Evolutionary conservation across 768 basidiomycete species (phyloP).

Genomic region (Hypholoma sublateritium): DNA sequence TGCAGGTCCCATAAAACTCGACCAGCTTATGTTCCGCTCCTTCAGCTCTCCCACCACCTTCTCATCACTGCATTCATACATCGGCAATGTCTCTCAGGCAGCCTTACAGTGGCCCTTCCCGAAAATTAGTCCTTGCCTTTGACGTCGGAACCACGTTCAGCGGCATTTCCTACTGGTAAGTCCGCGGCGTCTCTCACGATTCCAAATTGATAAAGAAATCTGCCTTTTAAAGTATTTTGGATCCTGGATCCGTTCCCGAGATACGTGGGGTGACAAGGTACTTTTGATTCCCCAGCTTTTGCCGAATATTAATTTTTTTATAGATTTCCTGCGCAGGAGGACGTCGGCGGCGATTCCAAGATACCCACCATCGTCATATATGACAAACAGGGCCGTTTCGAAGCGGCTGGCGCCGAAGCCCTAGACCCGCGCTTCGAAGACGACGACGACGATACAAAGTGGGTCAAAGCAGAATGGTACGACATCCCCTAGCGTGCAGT

Average conservation of each 20-base stretch:
- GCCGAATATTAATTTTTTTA: conserved; percentile 3
- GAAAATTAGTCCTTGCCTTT: conserved; percentile 22
- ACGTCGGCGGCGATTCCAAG: conserved; percentile 45
- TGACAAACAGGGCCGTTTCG: conserved; percentile 35
- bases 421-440: conserved; percentile 36
- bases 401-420: conserved; percentile 47
- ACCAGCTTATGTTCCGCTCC: background rate
- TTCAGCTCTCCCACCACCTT: background rate
- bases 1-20: conserved; percentile 7
- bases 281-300: background rate
- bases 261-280: conserved; percentile 26
- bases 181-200: background rate
- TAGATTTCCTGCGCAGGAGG: conserved; percentile 49
- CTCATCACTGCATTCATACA: background rate
- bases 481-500: background rate
- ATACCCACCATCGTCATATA: conserved; percentile 51
- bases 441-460: conserved; percentile 40
- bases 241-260: conserved; percentile 25
- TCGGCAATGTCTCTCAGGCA: conserved; percentile 9
- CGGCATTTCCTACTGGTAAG: conserved; percentile 21
- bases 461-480: conserved; percentile 48
- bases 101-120: conserved; percentile 15
- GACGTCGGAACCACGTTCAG: conserved; percentile 22
- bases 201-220: background rate
- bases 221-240: conserved; percentile 20